Base-by-base conservation (phyloP, 345 rosid species). In the Salix koriyanagi region DNA sequence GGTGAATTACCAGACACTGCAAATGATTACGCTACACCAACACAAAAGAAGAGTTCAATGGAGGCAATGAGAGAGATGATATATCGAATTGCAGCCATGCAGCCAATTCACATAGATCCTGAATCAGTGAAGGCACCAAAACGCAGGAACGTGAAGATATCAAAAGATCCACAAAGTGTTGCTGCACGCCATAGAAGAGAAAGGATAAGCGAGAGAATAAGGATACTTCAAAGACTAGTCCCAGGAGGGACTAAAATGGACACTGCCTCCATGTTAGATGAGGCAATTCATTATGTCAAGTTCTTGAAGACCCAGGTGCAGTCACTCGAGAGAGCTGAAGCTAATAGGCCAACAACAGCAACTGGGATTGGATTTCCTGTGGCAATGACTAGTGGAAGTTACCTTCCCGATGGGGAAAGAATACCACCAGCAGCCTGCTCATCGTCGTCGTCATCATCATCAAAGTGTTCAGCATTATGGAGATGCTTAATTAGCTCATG, bases 231-330 rank as follows among this genome's bases (percentile, higher is more conserved):
- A 82, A 82, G 91, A 76, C 87, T 91, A 0, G 95, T 91, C 41
- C 94, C 94, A 0, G 92, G 94, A 2, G 94, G 94, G 65, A 91
- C 94, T 44, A 91, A 88, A 81, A 91, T 89, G 94, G 94, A 91
- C 81, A 91, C 94, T 0, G 92, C 94, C 1, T 91, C 94, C 1
- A 91, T 89, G 94, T 77, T 91, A 64, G 92, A 91, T 65, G 92
- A 91, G 79, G 92, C 94, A 9, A 88, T 86, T 68, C 94, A 89
- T 67, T 91, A 91, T 67, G 88, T 91, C 36, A 91, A 91, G 87
- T 91, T 91, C 79, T 76, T 89, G 84, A 91, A 91, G 84, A 85
- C 82, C 8, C 94, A 91, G 54, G 92, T 91, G 65, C 90, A 84
- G 78, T 80, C 89, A 2, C 80, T 91, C 34, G 90, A 91, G 81